These are phyloP conservation scores for Zopfia rhizophila DNA, from an alignment of 2,329 filamentous ascomycete species.

Conservation along the genomic window DNA sequence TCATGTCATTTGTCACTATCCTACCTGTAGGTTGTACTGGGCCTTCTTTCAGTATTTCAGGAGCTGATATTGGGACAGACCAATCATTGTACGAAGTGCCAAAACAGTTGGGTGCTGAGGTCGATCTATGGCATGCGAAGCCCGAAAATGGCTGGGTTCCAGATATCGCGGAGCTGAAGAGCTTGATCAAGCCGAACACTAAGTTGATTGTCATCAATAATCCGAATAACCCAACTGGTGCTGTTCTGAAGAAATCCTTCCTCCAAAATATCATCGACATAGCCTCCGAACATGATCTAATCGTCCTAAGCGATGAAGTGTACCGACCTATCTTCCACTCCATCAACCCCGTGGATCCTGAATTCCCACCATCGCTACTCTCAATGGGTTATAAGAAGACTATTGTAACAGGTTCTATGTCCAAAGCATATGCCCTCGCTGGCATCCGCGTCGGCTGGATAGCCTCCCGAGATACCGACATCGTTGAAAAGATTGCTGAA, in stretches of 20 bases:
- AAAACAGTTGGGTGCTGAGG: constrained; percentile 76
- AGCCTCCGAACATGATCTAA: constrained; percentile 70
- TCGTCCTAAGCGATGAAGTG: constrained; percentile 81
- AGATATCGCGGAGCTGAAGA: constrained; percentile 72
- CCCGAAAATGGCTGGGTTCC: constrained; percentile 73
- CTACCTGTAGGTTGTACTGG: constrained; percentile 68
- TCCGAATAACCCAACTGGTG: constrained; percentile 85
- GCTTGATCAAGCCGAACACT: constrained; percentile 73
- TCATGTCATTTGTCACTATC: constrained; percentile 87
- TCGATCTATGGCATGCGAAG: constrained; percentile 78
- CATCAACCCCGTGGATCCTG: constrained; percentile 62
- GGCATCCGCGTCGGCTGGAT: constrained; percentile 88
- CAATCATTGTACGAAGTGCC: constrained; percentile 85
- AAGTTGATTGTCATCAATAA: constrained; percentile 79
- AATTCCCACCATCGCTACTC: constrained; percentile 74
- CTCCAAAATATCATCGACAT: constrained; percentile 72
- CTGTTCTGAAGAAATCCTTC: constrained; percentile 70
- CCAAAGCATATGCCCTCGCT: constrained; percentile 85
- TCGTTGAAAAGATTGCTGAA: constrained; percentile 72
- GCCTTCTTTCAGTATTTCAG: not conserved
- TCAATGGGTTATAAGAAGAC: constrained; percentile 77
- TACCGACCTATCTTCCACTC: constrained; percentile 86
- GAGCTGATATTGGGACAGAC: constrained; percentile 23
- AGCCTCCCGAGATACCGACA: constrained; percentile 69
- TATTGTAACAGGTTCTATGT: constrained; percentile 82